Base-by-base conservation (phyloP, 176 grass and related monocot species). In the Raddia distichophylla region DNA sequence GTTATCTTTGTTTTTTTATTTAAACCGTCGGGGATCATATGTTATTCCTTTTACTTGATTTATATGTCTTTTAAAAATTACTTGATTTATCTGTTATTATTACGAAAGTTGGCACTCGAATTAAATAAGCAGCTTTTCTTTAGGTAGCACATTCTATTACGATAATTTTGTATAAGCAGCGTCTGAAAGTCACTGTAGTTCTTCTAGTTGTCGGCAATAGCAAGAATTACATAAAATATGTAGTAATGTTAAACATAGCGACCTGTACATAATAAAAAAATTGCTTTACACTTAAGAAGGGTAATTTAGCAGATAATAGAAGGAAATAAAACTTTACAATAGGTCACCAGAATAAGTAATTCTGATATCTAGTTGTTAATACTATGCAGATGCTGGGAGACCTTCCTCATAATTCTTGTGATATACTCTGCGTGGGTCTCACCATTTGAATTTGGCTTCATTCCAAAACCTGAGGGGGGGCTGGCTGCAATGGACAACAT, bases 401-500 rank as follows among this genome's bases (percentile, higher is more conserved):
- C 79, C 53, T 95, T 86, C 78, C 86, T 98, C 67, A 93, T 98
- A 71, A 60, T 98, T 73, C 86, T 98, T 46, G 95, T 98, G 13
- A 33, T 89, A n/a, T 98, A 98, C 83, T 89, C 95, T 76, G 92
- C 95, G 0, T 98, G 95, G 95, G 88, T 95, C 37, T 98, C 95
- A 44, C 95, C 95, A 10, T 98, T 98, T 20, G 95, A 98, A 75
- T 94, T 98, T 81, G 95, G 95, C 37, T 98, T 98, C 79, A 79
- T 98, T 74, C 78, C 9, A 57, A 74, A 77, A 10, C 53, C 90
- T 16, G 84, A 52, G 1, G 95, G 95, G 7, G 84, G 2, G 1
- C 82, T 98, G 67, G 92, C 95, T 69, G 35, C 84, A 34, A n/a
- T 34, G 0, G 95, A 98, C 69, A 98, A 98, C 73, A 76, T 89